Evolutionary conservation across 164 flowering plant species (phyloP), one percentile per base, ranked within the genome.

Genomic region (Macadamia integrifolia): DNA sequence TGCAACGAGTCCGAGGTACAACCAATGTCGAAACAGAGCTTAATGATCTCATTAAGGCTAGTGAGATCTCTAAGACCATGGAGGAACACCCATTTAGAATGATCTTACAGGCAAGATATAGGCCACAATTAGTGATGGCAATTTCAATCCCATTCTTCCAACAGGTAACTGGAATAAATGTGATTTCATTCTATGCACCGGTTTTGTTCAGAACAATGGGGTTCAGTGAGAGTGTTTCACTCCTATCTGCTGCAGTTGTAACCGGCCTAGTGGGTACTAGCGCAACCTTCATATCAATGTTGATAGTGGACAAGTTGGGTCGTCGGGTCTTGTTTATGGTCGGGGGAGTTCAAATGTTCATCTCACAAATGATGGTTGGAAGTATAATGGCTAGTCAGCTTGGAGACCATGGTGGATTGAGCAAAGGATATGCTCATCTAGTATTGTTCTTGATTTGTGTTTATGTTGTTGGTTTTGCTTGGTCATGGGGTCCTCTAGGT

Each of bases 1-100:
- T 78, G 12, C 70, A 69, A 50, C 57, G 62, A 61, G 35, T 90
- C 31, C 84, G 96, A 35, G 93, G 96, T n/a, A 81, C 80, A 0
- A 15, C 46, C 0, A 78, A 88, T n/a, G 83, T 90, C 29, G 62
- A 82, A 7, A 74, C 72, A 32, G 92, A 90, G 65, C 65, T 85
- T n/a, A 78, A 80, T 0, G 88, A 85, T 62, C 77, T 82, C 28
- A 60, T 82, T 67, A 53, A 59, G 59, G 83, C 80, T 6, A 75
- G 74, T 58, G 7, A 17, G 1, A 29, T 48, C 2, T 49, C 80
- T 5, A 69, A 69, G 50, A 44, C 79, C 32, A 67, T 68, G 6
- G 3, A 17, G 53, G 53, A 65, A 0, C 66, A 68, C 60, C 79
- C 81, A 13, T 80, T 80, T 28, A 57, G 30, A 62, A 75, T 64